Conservation (phyloP, 192 early-diverging fungal genomes). For the Oehlia diaphana region DNA sequence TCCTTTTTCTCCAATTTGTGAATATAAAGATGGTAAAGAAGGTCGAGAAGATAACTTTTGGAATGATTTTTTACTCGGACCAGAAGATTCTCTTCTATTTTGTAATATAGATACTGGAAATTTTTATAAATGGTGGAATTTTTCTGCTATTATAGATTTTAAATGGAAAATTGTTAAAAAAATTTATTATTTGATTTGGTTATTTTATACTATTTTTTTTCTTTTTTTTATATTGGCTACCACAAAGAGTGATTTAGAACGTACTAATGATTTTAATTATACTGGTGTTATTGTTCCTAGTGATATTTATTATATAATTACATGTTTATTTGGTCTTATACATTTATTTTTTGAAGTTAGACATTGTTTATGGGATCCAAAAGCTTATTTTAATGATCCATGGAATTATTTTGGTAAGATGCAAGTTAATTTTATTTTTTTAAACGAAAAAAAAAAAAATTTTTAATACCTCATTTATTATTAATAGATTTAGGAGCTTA, state of each 20-base stretch:
- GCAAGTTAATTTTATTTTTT: not conserved
- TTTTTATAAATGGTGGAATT: not conserved
- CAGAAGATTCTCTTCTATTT: no score
- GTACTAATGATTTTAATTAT: not conserved
- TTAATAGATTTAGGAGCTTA: not conserved
- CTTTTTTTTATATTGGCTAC: not conserved
- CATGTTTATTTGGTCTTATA: not conserved
- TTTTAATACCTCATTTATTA: not conserved
- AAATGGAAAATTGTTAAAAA: not conserved
- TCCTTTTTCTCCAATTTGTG: no score
- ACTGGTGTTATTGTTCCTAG: no score
- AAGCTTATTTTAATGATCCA: not conserved
- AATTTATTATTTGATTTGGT: not conserved
- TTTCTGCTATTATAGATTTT: not conserved
- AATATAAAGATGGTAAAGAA: no score
- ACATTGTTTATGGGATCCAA: not conserved
- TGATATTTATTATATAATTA: not conserved
- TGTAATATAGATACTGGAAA: no score
- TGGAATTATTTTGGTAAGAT: not conserved
- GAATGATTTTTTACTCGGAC: no score
- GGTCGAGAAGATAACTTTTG: no score
- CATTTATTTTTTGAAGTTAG: not conserved
- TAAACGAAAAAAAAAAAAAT: not conserved
- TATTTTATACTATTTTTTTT: not conserved
- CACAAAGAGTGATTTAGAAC: not conserved